Base-by-base conservation (phyloP, 2,329 filamentous ascomycete genomes). In the Epichloe elymi region DNA sequence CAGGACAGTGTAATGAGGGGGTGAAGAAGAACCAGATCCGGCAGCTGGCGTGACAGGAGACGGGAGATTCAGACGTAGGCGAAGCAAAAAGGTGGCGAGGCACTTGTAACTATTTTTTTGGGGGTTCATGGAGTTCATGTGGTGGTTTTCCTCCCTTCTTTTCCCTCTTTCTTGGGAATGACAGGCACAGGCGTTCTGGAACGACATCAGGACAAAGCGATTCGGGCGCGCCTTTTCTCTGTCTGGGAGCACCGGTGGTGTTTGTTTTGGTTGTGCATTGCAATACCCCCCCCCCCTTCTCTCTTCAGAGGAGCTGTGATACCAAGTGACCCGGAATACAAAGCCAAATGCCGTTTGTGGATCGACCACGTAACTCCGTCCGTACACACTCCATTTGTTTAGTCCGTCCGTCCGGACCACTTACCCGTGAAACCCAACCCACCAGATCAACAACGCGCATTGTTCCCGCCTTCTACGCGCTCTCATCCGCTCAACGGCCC, bases 341-440 rank as follows among this genome's bases (percentile, higher is more conserved):
- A 82, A 57, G 88, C 89, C 2, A 80, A 85, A 51, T 88, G 81
- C 53, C 79, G 88, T 7, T 68, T 93, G 10, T 95, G 88, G 88
- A 76, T 81, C 26, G 85, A 91, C 57, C 86, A 93, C 70, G 82
- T 88, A 67, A 65, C 23, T 26, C 23, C 23, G 23, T 23, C 5
- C 23, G 5, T 1, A 6, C 23, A 63, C 11, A 7, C 39, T 19
- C 11, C 10, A 5, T 8, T 40, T 1, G 39, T 5, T 23, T 8
- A 2, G 2, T 12, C 17, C 20, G 4, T 14, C 14, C n/a, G n/a
- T n/a, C n/a, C n/a, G n/a, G n/a, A n/a, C 14, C n/a, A 30, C 45
- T 41, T 17, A 15, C 11, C 10, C 23, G n/a, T n/a, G n/a, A n/a
- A n/a, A n/a, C n/a, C n/a, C n/a, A n/a, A 3, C 17, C 6, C 10